These are phyloP conservation scores for Aechmea fasciata DNA, from an alignment of 176 grass and related monocot genomes.

Conservation along the genomic window DNA sequence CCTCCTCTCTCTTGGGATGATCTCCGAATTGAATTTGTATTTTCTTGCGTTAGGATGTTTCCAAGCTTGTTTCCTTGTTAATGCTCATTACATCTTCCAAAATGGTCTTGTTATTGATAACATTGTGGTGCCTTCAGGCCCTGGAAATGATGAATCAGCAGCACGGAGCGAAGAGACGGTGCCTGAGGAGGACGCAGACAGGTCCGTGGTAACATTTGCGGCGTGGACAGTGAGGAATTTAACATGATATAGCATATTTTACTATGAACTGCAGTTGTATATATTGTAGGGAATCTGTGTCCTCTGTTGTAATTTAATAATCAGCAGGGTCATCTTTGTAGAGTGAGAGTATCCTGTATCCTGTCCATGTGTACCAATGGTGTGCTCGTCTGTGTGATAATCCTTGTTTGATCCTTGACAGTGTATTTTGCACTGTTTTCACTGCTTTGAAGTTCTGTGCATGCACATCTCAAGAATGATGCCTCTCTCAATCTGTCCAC, in stretches of 20 bases:
- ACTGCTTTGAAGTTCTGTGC: background rate
- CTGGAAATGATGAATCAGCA: conserved; percentile 39
- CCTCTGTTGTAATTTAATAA: conserved; percentile 32
- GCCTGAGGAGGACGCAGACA: conserved; percentile 79
- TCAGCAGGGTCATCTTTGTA: conserved; percentile 21
- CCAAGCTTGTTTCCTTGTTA: too few relatives aligned
- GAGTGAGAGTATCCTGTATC: conserved; percentile 13
- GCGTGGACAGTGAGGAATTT: background rate
- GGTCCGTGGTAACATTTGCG: conserved; percentile 59
- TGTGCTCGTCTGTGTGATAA: conserved; percentile 9
- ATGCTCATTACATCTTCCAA: too few relatives aligned
- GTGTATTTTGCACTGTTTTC: background rate
- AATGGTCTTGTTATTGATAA: too few relatives aligned
- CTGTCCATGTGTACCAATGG: conserved; percentile 5
- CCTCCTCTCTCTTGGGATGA: too few relatives aligned
- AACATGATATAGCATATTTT: conserved; percentile 6
- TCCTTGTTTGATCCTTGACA: conserved; percentile 1
- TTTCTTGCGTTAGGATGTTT: too few relatives aligned
- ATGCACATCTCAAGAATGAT: background rate
- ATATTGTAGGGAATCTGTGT: conserved; percentile 18
- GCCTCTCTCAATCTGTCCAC: background rate
- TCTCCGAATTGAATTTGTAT: too few relatives aligned
- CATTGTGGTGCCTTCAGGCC: conserved; percentile 18
- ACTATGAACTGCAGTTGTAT: conserved; percentile 17
- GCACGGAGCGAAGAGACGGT: conserved; percentile 34